Evolutionary conservation across 495 filamentous ascomycete genomes (phyloP).

Genomic region (Daldinia decipiens): DNA sequence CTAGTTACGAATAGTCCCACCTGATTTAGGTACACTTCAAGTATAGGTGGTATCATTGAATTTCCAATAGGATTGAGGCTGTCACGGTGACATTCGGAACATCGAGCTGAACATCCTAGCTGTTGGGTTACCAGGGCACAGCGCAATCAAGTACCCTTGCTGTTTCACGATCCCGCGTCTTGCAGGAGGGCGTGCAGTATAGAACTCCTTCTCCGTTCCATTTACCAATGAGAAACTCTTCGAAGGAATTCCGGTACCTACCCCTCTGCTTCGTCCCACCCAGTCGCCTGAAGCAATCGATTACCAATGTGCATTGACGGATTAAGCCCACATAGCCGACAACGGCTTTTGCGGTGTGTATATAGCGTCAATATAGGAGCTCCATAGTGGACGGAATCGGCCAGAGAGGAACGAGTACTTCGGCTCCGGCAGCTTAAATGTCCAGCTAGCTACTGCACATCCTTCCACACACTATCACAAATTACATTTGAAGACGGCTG

Average conservation of each 20-base stretch:
- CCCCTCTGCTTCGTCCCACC: slow-evolving; percentile 16
- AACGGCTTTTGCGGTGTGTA: slow-evolving; percentile 3
- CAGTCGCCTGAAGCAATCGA: slow-evolving; percentile 22
- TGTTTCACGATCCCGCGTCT: slow-evolving; percentile 37
- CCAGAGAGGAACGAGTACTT: slow-evolving; percentile 3
- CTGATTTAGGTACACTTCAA: neutral
- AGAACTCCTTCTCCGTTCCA: slow-evolving; percentile 32
- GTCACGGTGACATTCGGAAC: slow-evolving; percentile 19
- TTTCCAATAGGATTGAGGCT: slow-evolving; percentile 12
- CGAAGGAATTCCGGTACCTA: slow-evolving; percentile 17
- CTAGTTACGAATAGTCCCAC: neutral
- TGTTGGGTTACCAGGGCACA: slow-evolving; percentile 13
- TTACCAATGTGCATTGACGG: slow-evolving; percentile 28
- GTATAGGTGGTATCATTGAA: slow-evolving; percentile 4
- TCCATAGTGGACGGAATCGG: slow-evolving; percentile 5
- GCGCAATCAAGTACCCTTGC: slow-evolving; percentile 29
- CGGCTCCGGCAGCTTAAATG: slow-evolving; percentile 9
- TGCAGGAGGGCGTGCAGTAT: slow-evolving; percentile 36
- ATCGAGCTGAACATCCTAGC: slow-evolving; percentile 33
- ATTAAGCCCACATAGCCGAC: slow-evolving; percentile 17
- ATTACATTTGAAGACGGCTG: slow-evolving; percentile 9
- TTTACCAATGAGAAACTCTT: slow-evolving; percentile 25
- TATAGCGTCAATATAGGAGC: neutral
- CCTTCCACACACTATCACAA: slow-evolving; percentile 17
- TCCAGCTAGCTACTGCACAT: neutral